These are phyloP conservation scores for Hymenoscyphus fructigenus DNA, from an alignment of 2,329 filamentous ascomycete genomes.

Conservation along the genomic window DNA sequence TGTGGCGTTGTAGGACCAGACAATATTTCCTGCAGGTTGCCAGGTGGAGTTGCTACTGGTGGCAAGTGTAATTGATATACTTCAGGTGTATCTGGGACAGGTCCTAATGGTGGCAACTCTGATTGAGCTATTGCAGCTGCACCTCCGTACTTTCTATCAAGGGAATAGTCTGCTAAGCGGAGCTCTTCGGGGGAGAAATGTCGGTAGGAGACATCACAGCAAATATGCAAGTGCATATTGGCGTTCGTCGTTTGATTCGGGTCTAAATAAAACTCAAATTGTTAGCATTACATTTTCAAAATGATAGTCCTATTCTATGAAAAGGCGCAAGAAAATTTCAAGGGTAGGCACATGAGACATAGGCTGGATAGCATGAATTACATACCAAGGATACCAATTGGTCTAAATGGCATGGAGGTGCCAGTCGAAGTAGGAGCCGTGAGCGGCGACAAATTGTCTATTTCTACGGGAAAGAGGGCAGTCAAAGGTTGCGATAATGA, in stretches of 20 bases:
- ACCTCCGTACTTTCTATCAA: conserved; percentile 3
- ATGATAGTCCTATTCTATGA: not conserved
- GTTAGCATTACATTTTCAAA: not conserved
- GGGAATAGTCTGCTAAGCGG: conserved; percentile 8
- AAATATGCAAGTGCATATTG: conserved; percentile 6
- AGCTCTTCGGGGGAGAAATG: conserved; percentile 13
- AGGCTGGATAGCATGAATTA: not conserved
- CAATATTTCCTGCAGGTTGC: not conserved
- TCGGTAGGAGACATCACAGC: not conserved
- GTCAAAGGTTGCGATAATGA: not conserved
- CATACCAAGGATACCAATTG: not conserved
- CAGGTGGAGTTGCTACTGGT: not conserved
- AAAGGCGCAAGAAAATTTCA: not conserved
- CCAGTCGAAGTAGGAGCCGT: no score
- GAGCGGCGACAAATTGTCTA: no score
- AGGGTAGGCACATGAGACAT: not conserved
- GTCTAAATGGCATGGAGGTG: not conserved
- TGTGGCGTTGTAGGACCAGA: not conserved
- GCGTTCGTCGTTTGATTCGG: not conserved
- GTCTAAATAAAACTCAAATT: not conserved
- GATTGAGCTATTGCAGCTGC: not conserved
- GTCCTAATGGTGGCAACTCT: not conserved
- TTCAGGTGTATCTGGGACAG: no score
- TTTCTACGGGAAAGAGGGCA: not conserved
- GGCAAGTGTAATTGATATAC: no score